Base-by-base conservation (phyloP, 2,329 filamentous ascomycete genomes). In the Harringtonia aguacate region DNA sequence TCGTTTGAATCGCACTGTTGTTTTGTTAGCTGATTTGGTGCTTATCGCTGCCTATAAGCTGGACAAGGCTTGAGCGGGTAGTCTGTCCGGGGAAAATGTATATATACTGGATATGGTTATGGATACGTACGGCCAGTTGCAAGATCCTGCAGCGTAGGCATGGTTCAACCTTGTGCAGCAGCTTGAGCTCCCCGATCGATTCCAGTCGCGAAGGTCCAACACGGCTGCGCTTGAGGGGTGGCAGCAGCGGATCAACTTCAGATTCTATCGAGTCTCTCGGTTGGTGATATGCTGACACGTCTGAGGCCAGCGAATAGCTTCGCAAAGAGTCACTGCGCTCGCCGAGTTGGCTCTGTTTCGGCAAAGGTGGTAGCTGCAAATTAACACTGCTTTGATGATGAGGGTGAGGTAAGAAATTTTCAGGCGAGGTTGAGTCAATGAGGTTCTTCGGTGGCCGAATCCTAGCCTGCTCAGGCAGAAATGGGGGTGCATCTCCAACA, bases 181-280 rank as follows among this genome's bases (percentile, higher is more conserved):
- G 61, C 34, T 65, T 65, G 4, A 78, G 63, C 55, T 77, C 74
- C 35, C 68, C 72, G 37, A 78, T 77, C 17, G 74, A 77, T 52
- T 77, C 66, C 2, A 78, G 59, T 21, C 71, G 67, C 31, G 70
- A 67, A 49, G 72, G 72, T 4, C 69, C 71, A 27, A 70, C 64
- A 36, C 72, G 65, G 43, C 67, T 72, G 49, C 68, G 63, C 56
- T 76, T 76, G 44, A 77, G 52, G 4, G 74, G 74, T 8, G 74
- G 74, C 3, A 78, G 60, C 34, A 74, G 58, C 17, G 71, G 65
- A 44, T 77, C 72, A 31, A 65, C 60, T 38, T 73, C 70, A 2
- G 67, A 60, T 42, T 74, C 71, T 10, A 63, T 56, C 7, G 66
- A 68, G 27, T 59, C 61, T 46, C 66, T 62, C 12, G 22, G 55